Evolutionary conservation across 169 alveolate species (phyloP).

Genomic region (Plasmodium gaboni): DNA sequence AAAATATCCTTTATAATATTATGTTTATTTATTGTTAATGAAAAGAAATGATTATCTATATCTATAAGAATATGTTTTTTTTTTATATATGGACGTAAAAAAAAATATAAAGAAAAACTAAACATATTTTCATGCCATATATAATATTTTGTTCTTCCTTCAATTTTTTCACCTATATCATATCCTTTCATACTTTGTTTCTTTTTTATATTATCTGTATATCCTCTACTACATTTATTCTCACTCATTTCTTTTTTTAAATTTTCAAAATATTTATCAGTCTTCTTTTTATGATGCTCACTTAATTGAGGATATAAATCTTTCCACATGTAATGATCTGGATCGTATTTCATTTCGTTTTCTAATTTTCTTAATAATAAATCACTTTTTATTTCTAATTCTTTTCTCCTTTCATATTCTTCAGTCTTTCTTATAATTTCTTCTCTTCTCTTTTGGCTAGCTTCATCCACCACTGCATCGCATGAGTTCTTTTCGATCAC

Average conservation of each 20-base stretch:
- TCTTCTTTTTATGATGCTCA: conserved; percentile 46
- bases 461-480: not conserved
- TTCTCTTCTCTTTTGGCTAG: not conserved
- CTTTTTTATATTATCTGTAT: conserved; percentile 76
- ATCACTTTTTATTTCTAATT: conserved; percentile 52
- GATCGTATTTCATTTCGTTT: conserved; percentile 76
- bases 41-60: conserved; percentile 47
- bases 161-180: conserved; percentile 69
- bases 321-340: conserved; percentile 76
- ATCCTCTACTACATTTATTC: conserved; percentile 69
- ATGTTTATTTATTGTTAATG: conserved; percentile 22
- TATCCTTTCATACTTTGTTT: conserved; percentile 74
- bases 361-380: conserved; percentile 60
- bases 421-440: conserved; percentile 44
- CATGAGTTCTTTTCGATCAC: not conserved
- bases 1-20: conserved; percentile 65
- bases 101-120: conserved; percentile 57
- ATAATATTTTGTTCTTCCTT: conserved; percentile 70
- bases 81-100: conserved; percentile 24
- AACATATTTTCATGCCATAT: conserved; percentile 57
- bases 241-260: conserved; percentile 71
- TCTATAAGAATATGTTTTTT: conserved; percentile 51
- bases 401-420: conserved; percentile 71
- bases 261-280: conserved; percentile 64
- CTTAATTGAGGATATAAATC: conserved; percentile 73